These are phyloP conservation scores for Chloromonas sp. DNA, from an alignment of 163 green algal genomes.

Conservation along the genomic window DNA sequence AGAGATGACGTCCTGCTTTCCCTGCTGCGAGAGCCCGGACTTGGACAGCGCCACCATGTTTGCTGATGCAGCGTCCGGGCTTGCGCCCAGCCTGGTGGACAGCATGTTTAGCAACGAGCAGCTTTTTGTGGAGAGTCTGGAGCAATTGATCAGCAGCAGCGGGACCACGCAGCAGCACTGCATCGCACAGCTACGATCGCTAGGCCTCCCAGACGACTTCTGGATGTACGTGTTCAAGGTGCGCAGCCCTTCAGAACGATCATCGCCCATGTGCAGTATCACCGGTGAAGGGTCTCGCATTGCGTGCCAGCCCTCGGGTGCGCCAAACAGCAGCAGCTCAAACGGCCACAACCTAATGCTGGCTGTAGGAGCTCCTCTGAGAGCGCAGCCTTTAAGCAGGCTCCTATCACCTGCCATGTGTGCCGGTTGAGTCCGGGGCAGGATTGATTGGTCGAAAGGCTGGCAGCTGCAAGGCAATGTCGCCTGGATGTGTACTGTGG, in stretches of 20 bases:
- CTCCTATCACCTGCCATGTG: neutral
- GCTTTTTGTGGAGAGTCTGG: neutral
- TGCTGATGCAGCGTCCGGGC: too few relatives aligned
- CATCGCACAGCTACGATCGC: conserved; percentile 2
- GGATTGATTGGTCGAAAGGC: too few relatives aligned
- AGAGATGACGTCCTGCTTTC: too few relatives aligned
- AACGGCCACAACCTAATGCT: neutral
- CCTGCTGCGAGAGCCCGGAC: too few relatives aligned
- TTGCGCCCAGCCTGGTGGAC: too few relatives aligned
- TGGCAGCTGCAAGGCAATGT: too few relatives aligned
- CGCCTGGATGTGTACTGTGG: too few relatives aligned
- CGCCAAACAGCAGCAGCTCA: too few relatives aligned
- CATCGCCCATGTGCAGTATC: neutral
- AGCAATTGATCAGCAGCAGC: neutral
- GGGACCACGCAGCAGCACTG: conserved; percentile 2
- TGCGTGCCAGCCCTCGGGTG: too few relatives aligned
- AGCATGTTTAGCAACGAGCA: neutral
- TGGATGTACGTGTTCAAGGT: conserved; percentile 33
- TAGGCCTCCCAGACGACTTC: conserved; percentile 22
- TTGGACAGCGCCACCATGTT: too few relatives aligned
- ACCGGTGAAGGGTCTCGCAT: neutral
- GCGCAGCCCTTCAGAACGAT: neutral
- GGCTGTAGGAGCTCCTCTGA: neutral
- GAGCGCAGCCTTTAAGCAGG: neutral
- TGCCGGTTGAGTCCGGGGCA: neutral